Base-by-base conservation (phyloP, 352 stramenopile genomes). In the Stramenopiles sp. region DNA sequence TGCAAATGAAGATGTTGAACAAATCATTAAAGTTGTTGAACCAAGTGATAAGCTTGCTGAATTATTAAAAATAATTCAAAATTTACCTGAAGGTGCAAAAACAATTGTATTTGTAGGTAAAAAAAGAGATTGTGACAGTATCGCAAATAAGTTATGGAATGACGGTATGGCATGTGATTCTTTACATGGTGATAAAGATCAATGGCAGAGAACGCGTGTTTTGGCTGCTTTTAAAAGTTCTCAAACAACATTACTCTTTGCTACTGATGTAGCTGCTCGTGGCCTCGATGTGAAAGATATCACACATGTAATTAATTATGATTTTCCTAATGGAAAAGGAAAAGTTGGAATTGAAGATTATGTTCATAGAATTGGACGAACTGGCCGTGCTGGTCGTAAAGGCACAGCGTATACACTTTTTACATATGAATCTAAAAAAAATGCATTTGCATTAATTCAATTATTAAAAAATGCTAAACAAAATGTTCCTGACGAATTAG, bases 321-420 rank as follows among this genome's bases (percentile, higher is more conserved):
- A 90, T 36, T 87, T 72, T 36, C 87, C 87, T 0, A 98, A 97
- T 51, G 83, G 97, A 52, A n/a, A n/a, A n/a, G n/a, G n/a, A n/a
- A n/a, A n/a, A n/a, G n/a, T n/a, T n/a, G n/a, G n/a, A n/a, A 58
- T 97, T 29, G 87, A 99, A 62, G 85, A 95, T 46, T 98, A 97
- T 46, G 81, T 99, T 1, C 87, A 99, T 59, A 71, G 86, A 21
- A 78, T 97, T 2, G 85, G 83, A 3, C 55, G 84, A 38, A 97
- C 83, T 15, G 83, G 81, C 7, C 59, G 83, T 38, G 85, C 81
- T 38, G 73, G 72, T 3, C 62, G 77, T 6, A 88, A 86, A 47
- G 85, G 85, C 36, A 91, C 80, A n/a, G 75, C 83, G 7, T 95
- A 93, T 58, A 98, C 87, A 0, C 93, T 99, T 49, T 87, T 98